A percentile compares a stretch with the other conserved stretches of the same genome.
These are phyloP conservation scores for Diaporthe citrichinensis DNA, from an alignment of 2,329 filamentous ascomycete genomes.

Conservation along the genomic window DNA sequence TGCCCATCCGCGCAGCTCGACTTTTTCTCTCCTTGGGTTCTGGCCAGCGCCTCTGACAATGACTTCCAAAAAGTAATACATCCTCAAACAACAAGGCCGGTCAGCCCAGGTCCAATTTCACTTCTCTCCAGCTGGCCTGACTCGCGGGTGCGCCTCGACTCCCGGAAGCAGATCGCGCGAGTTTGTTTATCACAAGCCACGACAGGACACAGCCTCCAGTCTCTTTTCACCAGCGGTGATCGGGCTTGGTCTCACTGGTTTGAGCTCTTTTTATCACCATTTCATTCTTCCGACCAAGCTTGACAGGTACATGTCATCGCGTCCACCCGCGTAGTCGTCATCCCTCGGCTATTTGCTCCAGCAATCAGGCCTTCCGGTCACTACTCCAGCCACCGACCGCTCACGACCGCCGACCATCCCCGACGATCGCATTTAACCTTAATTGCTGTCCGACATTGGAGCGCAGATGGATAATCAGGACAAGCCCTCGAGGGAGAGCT, in stretches of 20 bases:
- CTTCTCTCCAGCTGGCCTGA: conserved; percentile 42
- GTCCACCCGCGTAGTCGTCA: conserved; percentile 16
- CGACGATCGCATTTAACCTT: conserved; percentile 19
- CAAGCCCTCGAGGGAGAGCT: conserved; percentile 47
- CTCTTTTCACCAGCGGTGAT: conserved; percentile 32
- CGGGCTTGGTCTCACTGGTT: conserved; percentile 38
- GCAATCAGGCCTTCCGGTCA: conserved; percentile 9
- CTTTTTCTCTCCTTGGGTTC: conserved; percentile 32
- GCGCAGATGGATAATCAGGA: conserved; percentile 46
- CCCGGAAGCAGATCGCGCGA: conserved; percentile 24
- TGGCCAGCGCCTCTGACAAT: conserved; percentile 34
- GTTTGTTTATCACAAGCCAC: conserved; percentile 33
- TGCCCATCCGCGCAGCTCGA: conserved; percentile 34
- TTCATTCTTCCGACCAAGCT: conserved; percentile 30
- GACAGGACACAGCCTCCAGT: conserved; percentile 28
- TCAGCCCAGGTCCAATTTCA: conserved; percentile 39
- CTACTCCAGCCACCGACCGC: conserved; percentile 22
- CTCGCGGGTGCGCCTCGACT: conserved; percentile 21
- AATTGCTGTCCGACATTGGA: conserved; percentile 8
- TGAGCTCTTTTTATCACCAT: conserved; percentile 35
- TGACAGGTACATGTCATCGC: conserved; percentile 17
- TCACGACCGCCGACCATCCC: conserved; percentile 20
- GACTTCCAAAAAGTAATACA: conserved; percentile 31
- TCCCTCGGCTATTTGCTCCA: conserved; percentile 14
- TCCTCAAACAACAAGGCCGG: conserved; percentile 36